These are phyloP conservation scores for Trichocomaceae sp. DNA, from an alignment of 2,329 filamentous ascomycete species.

Conservation along the genomic window DNA sequence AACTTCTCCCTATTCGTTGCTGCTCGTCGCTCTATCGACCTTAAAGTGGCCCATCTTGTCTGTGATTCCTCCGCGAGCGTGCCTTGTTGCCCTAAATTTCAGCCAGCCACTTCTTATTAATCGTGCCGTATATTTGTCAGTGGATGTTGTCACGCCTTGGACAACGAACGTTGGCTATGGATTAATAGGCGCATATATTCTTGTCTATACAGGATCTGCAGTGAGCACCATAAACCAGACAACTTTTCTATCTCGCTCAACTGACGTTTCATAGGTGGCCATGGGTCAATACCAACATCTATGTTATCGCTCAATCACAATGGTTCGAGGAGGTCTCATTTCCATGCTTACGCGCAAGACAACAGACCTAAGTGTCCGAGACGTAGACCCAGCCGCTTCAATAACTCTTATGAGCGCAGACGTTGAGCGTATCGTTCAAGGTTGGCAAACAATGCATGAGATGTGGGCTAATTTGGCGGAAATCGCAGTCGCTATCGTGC, in stretches of 20 bases:
- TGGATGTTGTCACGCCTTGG: constrained; percentile 21
- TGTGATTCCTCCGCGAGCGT: constrained; percentile 27
- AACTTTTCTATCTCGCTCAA: not conserved
- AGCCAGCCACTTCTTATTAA: constrained; percentile 35
- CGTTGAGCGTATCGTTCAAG: constrained; percentile 39
- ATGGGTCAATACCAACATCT: constrained; percentile 39
- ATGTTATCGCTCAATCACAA: constrained; percentile 38
- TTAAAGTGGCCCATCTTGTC: constrained; percentile 30
- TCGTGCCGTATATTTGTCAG: constrained; percentile 29
- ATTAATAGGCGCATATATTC: constrained; percentile 38
- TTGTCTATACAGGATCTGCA: constrained; percentile 39
- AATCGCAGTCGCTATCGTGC: constrained; percentile 41
- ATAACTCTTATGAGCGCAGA: constrained; percentile 44
- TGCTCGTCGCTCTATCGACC: constrained; percentile 25
- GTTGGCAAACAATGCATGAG: constrained; percentile 39
- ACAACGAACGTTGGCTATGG: constrained; percentile 36
- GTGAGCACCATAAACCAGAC: constrained; percentile 19
- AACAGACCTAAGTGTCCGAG: constrained; percentile 25
- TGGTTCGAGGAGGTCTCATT: constrained; percentile 39
- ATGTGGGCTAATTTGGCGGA: constrained; percentile 42
- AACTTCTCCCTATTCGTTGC: constrained; percentile 24
- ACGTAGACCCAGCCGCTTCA: constrained; percentile 32
- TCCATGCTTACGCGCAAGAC: constrained; percentile 47
- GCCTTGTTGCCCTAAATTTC: constrained; percentile 32
- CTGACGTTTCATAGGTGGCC: constrained; percentile 23